Evolutionary conservation across 495 filamentous ascomycete species (phyloP).

Genomic region (Hypoxylon cercidicola): DNA sequence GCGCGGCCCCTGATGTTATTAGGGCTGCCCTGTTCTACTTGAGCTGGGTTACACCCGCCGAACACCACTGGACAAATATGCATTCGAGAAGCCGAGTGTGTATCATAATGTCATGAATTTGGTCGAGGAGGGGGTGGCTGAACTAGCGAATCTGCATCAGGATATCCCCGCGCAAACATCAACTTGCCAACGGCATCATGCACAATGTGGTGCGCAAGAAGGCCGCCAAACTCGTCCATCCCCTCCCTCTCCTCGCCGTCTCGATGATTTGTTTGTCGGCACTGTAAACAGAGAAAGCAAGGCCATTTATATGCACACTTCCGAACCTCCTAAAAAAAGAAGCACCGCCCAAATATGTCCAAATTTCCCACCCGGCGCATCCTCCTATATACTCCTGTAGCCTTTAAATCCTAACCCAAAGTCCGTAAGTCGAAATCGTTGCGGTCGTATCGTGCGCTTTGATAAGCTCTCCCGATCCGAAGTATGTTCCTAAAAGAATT

Average conservation of each 20-base stretch:
- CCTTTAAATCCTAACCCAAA: background rate
- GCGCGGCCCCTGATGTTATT: background rate
- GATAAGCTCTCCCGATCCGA: constrained; percentile 9
- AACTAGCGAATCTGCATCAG: too few species aligned
- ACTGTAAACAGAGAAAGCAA: too few species aligned
- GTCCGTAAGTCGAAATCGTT: background rate
- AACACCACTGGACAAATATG: background rate
- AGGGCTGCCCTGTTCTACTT: constrained; percentile 1
- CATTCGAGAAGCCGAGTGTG: background rate
- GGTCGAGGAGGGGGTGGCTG: too few species aligned
- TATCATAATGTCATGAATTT: background rate
- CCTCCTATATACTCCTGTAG: background rate
- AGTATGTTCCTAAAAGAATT: too few species aligned
- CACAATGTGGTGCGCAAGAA: background rate
- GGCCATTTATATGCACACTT: too few species aligned
- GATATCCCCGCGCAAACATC: too few species aligned
- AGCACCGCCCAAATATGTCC: too few species aligned
- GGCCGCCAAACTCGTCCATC: too few species aligned
- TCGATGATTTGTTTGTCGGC: too few species aligned
- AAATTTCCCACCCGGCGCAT: background rate
- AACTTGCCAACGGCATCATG: background rate
- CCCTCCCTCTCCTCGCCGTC: too few species aligned
- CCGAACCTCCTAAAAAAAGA: too few species aligned
- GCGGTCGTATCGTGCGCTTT: constrained; percentile 17
- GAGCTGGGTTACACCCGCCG: background rate